Conservation (phyloP, 2,329 filamentous ascomycete species). For the Plectosphaerella cucumerina region DNA sequence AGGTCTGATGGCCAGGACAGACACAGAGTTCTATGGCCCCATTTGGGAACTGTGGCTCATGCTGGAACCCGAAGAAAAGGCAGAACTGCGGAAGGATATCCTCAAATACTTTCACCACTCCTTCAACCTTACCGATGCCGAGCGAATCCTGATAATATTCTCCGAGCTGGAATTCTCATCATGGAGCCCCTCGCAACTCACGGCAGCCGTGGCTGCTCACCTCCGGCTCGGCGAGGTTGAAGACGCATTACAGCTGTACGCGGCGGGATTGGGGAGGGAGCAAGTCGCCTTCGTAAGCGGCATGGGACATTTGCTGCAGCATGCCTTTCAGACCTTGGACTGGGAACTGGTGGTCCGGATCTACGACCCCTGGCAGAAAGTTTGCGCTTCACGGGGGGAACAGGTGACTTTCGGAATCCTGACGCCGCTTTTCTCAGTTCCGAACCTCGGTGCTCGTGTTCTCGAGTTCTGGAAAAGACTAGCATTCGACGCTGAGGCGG, state of each 20-base stretch:
- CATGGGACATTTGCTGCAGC: conserved; percentile 38
- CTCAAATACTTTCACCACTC: conserved; percentile 39
- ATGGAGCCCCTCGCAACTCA: conserved; percentile 37
- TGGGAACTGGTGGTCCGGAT: conserved; percentile 25
- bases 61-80: conserved; percentile 26
- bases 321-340: conserved; percentile 29
- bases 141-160: conserved; percentile 42
- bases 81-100: conserved; percentile 24
- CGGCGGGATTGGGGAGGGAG: conserved; percentile 25
- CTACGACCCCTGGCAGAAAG: background rate
- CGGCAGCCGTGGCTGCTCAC: conserved; percentile 35
- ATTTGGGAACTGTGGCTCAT: conserved; percentile 39
- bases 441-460: background rate
- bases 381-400: background rate
- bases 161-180: conserved; percentile 24
- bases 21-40: conserved; percentile 28
- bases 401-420: background rate
- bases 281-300: conserved; percentile 27
- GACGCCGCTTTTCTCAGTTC: background rate
- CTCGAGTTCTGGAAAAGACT: background rate
- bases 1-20: conserved; percentile 18
- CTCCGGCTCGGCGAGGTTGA: conserved; percentile 32
- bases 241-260: conserved; percentile 36
- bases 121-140: conserved; percentile 35
- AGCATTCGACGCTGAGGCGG: too few relatives aligned